phyloP scores from a whole-genome alignment of 306 rosid genomes.

The Trifolium repens region DNA sequence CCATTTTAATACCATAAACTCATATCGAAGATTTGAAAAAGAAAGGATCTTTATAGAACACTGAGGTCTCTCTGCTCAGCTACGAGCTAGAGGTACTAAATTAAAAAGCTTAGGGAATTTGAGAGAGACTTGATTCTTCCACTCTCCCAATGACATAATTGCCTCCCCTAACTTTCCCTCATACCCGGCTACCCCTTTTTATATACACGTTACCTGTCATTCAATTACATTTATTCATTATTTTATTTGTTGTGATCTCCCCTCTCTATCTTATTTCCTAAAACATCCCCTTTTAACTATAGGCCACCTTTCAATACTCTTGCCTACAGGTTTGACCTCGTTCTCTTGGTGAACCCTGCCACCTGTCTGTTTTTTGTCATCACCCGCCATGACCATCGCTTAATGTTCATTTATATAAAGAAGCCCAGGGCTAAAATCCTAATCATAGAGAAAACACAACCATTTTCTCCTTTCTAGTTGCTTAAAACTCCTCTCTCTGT shows the following conservation, averaged over 20 bases:
- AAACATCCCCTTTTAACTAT: not conserved
- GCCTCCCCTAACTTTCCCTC: not conserved
- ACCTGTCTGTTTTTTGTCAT: not conserved
- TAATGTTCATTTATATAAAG: not conserved
- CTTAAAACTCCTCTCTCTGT: not conserved
- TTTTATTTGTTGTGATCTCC: not conserved
- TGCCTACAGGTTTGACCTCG: too few species aligned
- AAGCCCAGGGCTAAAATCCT: not conserved
- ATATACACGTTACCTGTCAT: not conserved
- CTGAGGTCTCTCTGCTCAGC: not conserved
- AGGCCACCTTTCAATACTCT: too few species aligned
- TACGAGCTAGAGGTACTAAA: not conserved
- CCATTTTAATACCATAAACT: slow-evolving; percentile 16
- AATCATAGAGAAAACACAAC: not conserved
- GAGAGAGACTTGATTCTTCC: not conserved
- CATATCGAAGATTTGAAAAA: not conserved
- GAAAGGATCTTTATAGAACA: slow-evolving; percentile 9
- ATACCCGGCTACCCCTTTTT: not conserved
- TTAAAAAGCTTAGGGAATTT: slow-evolving; percentile 10
- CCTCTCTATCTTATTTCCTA: not conserved
- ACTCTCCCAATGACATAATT: not conserved
- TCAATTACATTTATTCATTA: not conserved
- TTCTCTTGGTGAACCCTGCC: not conserved
- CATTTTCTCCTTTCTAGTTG: not conserved
- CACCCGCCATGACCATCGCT: not conserved